These are phyloP conservation scores for Xerophyta viscosa DNA, from an alignment of 106 monocot species.

Conservation along the genomic window DNA sequence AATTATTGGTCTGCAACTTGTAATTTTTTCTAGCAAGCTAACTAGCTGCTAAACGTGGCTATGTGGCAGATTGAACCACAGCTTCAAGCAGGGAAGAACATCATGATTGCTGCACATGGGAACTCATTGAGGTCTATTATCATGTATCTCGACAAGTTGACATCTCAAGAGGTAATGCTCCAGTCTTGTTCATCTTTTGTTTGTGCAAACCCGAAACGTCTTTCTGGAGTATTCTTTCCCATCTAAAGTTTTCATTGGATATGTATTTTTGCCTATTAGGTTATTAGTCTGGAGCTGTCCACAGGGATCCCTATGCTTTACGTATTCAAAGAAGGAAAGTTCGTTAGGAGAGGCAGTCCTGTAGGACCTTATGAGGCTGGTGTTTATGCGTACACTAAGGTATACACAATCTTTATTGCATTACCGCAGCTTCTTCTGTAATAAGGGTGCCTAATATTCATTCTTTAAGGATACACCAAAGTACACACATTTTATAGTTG, in stretches of 20 bases:
- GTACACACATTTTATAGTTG: too few relatives aligned
- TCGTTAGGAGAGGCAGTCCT: slow-evolving; percentile 86
- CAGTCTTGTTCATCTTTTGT: background rate
- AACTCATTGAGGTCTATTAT: slow-evolving; percentile 94
- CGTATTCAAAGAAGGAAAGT: slow-evolving; percentile 90
- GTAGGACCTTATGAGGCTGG: slow-evolving; percentile 70
- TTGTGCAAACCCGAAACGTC: background rate
- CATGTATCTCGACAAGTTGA: slow-evolving; percentile 92
- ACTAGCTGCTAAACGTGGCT: background rate
- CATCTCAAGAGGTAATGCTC: slow-evolving; percentile 71
- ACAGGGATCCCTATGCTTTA: slow-evolving; percentile 98
- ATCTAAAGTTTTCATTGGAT: background rate
- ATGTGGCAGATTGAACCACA: slow-evolving; percentile 70
- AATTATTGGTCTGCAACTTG: too few relatives aligned
- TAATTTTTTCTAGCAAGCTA: background rate
- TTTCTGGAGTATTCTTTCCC: background rate
- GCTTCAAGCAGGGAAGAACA: slow-evolving; percentile 66
- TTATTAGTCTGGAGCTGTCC: slow-evolving; percentile 82
- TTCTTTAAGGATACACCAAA: too few relatives aligned
- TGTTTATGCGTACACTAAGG: slow-evolving; percentile 93
- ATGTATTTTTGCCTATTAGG: slow-evolving; percentile 29
- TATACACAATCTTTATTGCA: slow-evolving; percentile 20
- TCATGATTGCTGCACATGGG: slow-evolving; percentile 97
- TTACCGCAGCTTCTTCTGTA: background rate
- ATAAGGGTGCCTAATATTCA: background rate